Evolutionary conservation across 106 monocot species (phyloP), one percentile per base, ranked within the genome.

Genomic region (Allium cepa): DNA sequence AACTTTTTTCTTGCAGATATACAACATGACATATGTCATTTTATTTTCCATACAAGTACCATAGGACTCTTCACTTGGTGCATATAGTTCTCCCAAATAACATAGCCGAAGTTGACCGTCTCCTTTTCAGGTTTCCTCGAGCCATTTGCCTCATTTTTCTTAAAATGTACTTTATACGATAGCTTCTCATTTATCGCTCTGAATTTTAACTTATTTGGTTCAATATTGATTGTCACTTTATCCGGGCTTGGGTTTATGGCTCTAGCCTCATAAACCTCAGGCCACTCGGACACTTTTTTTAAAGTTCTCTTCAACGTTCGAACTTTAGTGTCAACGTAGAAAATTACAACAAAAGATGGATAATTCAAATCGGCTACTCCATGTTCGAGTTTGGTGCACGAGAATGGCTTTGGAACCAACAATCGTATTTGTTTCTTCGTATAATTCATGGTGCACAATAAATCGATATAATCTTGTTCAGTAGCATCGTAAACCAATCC

Each of bases 381-480:
- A 22, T 17, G 14, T 26, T 12, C 49, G 8, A 60, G 26, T 10
- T 64, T 49, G 8, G 64, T 48, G 17, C 64, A 49, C 8, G 48
- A 46, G 17, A 48, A 11, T 47, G 63, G 22, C 22, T 22, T 22
- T 22, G 22, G 46, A 11, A 46, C 46, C 36, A 63, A 63, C 3
- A 17, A 9, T 49, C 48, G 8, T 8, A 64, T 17, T 9, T 64
- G 47, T 4, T 17, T 7, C 10, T 66, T 51, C 0, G 71, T 49
- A 67, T 72, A 80, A 12, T 80, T 75, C 53, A 76, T 72, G 26
- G 46, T 56, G 59, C 80, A 80, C 52, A 80, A 16, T 28, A 80
- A 76, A 47, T 66, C 16, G 12, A 65, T 16, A 67, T 72, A 80
- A 36, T 75, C 80, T 10, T 76, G 71, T 1, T 50, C n/a, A 3